Conservation (phyloP, 495 filamentous ascomycete genomes). For the Aspergillus homomorphus region DNA sequence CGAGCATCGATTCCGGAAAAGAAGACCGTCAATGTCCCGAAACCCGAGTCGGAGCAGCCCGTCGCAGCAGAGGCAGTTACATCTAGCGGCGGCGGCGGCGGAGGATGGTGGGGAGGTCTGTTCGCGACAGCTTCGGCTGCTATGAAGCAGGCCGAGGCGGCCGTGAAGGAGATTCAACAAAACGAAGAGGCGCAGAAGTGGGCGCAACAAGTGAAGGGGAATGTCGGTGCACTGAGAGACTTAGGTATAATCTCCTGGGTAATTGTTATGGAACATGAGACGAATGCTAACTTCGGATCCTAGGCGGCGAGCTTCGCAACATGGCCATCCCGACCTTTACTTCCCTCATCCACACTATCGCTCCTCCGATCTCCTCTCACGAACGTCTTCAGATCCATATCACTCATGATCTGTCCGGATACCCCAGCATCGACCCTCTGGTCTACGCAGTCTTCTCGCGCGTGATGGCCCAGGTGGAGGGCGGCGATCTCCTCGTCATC, state of each 20-base stretch:
- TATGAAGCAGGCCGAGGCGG: slow-evolving; percentile 89
- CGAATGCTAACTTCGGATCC: slow-evolving; percentile 18
- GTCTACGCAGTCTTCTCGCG: slow-evolving; percentile 91
- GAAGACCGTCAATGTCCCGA: slow-evolving; percentile 42
- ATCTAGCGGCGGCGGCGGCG: slow-evolving; percentile 44
- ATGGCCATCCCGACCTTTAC: slow-evolving; percentile 93
- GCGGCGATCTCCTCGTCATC: slow-evolving; percentile 93
- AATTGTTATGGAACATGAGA: not conserved
- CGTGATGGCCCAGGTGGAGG: slow-evolving; percentile 98
- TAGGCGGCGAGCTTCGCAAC: slow-evolving; percentile 85
- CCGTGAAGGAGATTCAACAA: slow-evolving; percentile 91
- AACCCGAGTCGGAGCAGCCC: slow-evolving; percentile 27
- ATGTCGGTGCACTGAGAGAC: slow-evolving; percentile 76
- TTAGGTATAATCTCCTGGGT: slow-evolving; percentile 57
- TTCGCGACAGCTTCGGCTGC: slow-evolving; percentile 68
- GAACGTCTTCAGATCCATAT: slow-evolving; percentile 98
- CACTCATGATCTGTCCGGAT: slow-evolving; percentile 90
- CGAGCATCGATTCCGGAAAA: slow-evolving; percentile 61
- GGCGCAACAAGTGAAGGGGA: slow-evolving; percentile 91
- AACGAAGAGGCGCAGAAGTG: slow-evolving; percentile 96
- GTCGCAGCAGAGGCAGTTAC: slow-evolving; percentile 25
- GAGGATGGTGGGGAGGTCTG: slow-evolving; percentile 91
- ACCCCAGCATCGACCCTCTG: slow-evolving; percentile 90
- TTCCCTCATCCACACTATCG: slow-evolving; percentile 88
- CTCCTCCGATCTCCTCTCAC: slow-evolving; percentile 94